A percentile compares a stretch with the other conserved stretches of the same genome.
Conservation (phyloP, 2,329 filamentous ascomycete species). For the Cladosporium halotolerans region DNA sequence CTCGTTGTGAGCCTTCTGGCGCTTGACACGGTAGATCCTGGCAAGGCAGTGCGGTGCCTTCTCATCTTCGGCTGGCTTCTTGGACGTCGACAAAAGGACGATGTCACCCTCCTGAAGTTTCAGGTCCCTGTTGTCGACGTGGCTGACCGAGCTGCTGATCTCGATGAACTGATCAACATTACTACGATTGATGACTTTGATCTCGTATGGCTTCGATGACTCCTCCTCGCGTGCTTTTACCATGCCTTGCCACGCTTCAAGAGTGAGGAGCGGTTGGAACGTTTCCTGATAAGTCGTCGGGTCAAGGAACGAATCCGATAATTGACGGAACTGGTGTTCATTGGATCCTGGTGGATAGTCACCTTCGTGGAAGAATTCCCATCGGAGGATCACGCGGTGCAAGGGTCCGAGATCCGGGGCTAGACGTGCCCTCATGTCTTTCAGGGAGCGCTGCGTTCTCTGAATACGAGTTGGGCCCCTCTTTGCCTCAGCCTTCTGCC, state of each 20-base stretch:
- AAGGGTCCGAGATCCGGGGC: conserved; percentile 81
- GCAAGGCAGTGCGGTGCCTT: conserved; percentile 75
- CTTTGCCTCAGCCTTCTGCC: conserved; percentile 41
- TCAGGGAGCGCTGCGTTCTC: conserved; percentile 71
- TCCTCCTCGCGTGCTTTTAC: conserved; percentile 84
- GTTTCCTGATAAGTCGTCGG: conserved; percentile 77
- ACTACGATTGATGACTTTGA: conserved; percentile 81
- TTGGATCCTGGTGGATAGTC: conserved; percentile 73
- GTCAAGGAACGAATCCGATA: conserved; percentile 70
- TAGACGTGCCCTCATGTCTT: conserved; percentile 89
- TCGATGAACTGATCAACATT: conserved; percentile 92
- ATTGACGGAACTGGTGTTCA: conserved; percentile 64
- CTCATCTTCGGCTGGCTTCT: conserved; percentile 61
- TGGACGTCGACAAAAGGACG: conserved; percentile 70
- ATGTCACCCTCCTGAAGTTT: conserved; percentile 79
- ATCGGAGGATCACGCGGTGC: conserved; percentile 79
- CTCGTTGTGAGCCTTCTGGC: conserved; percentile 76
- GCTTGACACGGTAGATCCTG: conserved; percentile 70
- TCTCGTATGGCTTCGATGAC: conserved; percentile 71
- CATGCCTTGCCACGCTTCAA: conserved; percentile 94
- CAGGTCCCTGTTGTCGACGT: conserved; percentile 63
- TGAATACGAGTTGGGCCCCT: conserved; percentile 76
- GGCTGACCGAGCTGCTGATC: conserved; percentile 75
- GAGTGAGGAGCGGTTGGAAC: conserved; percentile 81
- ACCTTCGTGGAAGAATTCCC: conserved; percentile 89